Base-by-base conservation (phyloP, 2,329 filamentous ascomycete species). In the Scedosporium minutisporum region DNA sequence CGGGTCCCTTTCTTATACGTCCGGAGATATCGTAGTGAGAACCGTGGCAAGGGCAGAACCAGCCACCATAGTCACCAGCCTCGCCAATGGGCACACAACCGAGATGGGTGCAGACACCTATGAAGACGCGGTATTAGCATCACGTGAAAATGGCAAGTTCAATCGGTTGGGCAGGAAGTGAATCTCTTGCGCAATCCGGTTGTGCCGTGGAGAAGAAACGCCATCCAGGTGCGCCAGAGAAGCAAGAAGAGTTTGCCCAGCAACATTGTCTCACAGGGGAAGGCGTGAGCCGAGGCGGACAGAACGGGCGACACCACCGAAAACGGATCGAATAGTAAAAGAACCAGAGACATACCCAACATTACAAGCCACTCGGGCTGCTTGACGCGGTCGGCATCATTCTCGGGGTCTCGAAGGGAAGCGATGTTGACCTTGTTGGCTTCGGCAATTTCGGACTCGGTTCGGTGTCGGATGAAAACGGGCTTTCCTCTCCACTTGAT, bases 401-500 rank as follows among this genome's bases (percentile, higher is more conserved):
- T 72, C 81, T 99, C 88, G 69, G 95, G 96, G 77, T 99, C 93
- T 80, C 95, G 88, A 72, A 99, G 86, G 68, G 84, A 77, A 72
- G 91, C 78, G 77, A 96, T 84, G 76, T 96, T 89, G 77, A 91
- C 86, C 75, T 88, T 85, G 81, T 97, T 92, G 77, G 95, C 95
- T 80, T 97, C 90, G 73, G 92, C 87, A 81, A 99, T 97, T 82
- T 99, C 95, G 73, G 84, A 82, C 72, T 86, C 80, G 71, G 95
- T 99, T 75, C 95, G 91, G 88, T 99, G 95, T 78, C 95, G 93
- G 86, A 99, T 92, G 84, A 99, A 99, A 77, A 99, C 92, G 77
- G 95, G 95, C 90, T 99, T 99, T 77, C 95, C 95, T 84, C 95
- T 90, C 95, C 95, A 99, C 84, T 99, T 99, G 85, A 99, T 96